Base-by-base conservation (phyloP, 306 rosid species). In the Casuarina equisetifolia region DNA sequence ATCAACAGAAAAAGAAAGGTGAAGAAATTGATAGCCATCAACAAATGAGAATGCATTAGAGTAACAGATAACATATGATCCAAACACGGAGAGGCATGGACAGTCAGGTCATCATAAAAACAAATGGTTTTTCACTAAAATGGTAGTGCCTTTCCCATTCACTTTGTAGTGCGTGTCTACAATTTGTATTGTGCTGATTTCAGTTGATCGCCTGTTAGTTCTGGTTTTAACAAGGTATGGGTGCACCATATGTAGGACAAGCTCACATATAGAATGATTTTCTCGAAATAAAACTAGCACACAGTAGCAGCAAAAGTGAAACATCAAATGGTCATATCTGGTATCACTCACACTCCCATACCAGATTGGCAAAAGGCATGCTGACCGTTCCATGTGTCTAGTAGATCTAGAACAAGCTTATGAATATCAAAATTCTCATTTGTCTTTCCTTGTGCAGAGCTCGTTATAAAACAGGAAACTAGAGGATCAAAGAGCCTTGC, bases 251-350 rank as follows among this genome's bases (percentile, higher is more conserved):
- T 42, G 19, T 25, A 64, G 39, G 32, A 64, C 32, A 64, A 64
- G 25, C 40, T 64, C 2, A 64, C 6, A 48, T 11, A 64, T 15
- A 64, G 70, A 64, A 64, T 5, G 13, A 40, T 3, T 38, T 39
- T 16, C 46, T 6, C 48, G 32, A 40, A 64, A 40, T 64, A 64
- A 13, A 39, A 35, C 45, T 64, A 17, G 48, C 45, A 40, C 48
- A 64, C 39, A 39, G 5, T 64, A 64, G 48, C 48, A 64, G 70
- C 44, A 64, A 64, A 64, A 64, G 70, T 64, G 25, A 64, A 38
- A 64, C 20, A 63, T 63, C 70, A 63, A 63, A 15, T 19, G 70
- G n/a, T 16, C 70, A 64, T 6, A 3, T n/a, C 3, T 16, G 6
- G 6, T 16, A 64, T 39, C 9, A 25, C 11, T 64, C 39, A 11